Base-by-base conservation (phyloP, 139 green algal genomes). In the Nannochloris sp. region DNA sequence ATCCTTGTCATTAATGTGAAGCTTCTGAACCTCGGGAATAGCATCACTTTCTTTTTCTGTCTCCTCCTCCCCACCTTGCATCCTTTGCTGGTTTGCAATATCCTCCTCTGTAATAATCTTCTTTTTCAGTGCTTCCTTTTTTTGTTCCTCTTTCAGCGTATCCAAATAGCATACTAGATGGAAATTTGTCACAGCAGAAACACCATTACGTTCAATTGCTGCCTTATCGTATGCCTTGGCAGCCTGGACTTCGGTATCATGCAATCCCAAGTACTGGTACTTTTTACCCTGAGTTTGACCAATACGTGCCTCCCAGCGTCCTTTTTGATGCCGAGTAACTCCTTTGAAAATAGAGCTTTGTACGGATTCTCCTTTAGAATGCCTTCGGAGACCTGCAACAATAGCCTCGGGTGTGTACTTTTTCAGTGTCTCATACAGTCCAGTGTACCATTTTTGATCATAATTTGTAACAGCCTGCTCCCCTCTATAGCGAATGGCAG, bases 271-370 rank as follows among this genome's bases (percentile, higher is more conserved):
- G 50, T 89, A 89, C 27, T 66, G 27, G 24, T 71, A 71, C 16
- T 46, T 44, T 49, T 44, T 64, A 9, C 64, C 64, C 19, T 27
- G 8, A 15, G 27, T 36, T 29, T 78, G 69, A 48, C 83, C 78
- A 50, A 90, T 90, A 48, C 83, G 72, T 4, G 78, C 76, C 61
- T 90, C 83, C 78, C 78, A 90, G 44, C 79, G 81, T 14, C 83
- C 81, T 61, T 92, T 92, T 60, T 87, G 79, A 57, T 92, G 85
- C 21, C 64, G 64, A 3, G 85, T 91, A 7, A 92, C 85, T 27
- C 85, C 85, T 4, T 81, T 67, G 64, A 79, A 92, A 48, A 80
- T 67, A 24, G 46, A 76, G 14, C 67, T 80, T 40, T 78, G 74
- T 24, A 75, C 63, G 62, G 73, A 81, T 23, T 82, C 79, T 43